Conservation (phyloP, 768 basidiomycete species). For the Inosperma sp. region DNA sequence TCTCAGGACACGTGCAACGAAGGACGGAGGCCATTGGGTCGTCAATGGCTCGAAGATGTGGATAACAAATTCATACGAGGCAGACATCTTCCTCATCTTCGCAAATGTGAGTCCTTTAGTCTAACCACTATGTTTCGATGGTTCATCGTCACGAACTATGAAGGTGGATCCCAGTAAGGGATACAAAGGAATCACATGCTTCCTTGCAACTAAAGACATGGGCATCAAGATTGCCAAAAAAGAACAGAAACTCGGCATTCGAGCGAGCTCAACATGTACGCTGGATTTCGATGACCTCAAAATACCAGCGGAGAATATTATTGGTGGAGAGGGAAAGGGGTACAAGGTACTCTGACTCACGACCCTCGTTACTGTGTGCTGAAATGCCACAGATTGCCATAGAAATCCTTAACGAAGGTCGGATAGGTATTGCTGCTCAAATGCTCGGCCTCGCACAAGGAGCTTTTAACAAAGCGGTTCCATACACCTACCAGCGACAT, state of each 20-base stretch:
- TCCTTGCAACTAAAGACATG: slow-evolving; percentile 94
- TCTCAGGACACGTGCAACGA: slow-evolving; percentile 86
- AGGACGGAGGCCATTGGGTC: slow-evolving; percentile 80
- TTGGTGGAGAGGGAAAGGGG: slow-evolving; percentile 88
- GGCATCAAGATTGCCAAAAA: slow-evolving; percentile 97
- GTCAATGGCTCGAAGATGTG: slow-evolving; percentile 99
- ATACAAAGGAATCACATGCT: slow-evolving; percentile 99
- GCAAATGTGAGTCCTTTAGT: slow-evolving; percentile 62
- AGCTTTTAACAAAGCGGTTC: slow-evolving; percentile 92
- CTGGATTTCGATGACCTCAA: slow-evolving; percentile 93
- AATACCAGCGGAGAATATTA: slow-evolving; percentile 77
- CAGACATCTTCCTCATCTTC: slow-evolving; percentile 89
- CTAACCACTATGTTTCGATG: neutral
- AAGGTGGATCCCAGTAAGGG: slow-evolving; percentile 86
- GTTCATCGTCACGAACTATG: neutral
- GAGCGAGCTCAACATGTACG: slow-evolving; percentile 92
- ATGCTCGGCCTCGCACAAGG: slow-evolving; percentile 99
- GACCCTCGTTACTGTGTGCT: slow-evolving; percentile 1
- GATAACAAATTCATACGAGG: slow-evolving; percentile 95
- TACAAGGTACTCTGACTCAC: slow-evolving; percentile 57
- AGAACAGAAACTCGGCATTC: slow-evolving; percentile 96
- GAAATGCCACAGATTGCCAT: slow-evolving; percentile 67
- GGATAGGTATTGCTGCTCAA: slow-evolving; percentile 97
- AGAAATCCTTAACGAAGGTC: slow-evolving; percentile 93
- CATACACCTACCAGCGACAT: slow-evolving; percentile 88